Evolutionary conservation across 192 early-diverging fungal species (phyloP).

Genomic region (Linnemannia elongata): DNA sequence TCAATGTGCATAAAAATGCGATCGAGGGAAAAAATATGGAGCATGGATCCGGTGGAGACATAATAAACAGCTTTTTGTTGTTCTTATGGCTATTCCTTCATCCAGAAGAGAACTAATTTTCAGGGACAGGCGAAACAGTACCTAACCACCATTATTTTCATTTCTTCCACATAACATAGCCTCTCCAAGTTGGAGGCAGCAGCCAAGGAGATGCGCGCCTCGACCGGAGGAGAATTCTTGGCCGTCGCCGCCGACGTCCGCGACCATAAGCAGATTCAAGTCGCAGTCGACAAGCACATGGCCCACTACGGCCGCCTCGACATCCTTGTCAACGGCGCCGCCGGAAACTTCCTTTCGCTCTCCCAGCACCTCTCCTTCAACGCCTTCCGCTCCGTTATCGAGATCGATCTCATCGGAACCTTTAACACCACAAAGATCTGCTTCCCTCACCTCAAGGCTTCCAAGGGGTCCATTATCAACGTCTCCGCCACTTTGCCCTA

Average conservation of each 20-base stretch:
- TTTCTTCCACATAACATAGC: conserved; percentile 10
- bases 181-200: conserved; percentile 75
- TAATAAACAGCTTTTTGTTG: background rate
- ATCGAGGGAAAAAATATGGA: background rate
- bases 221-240: conserved; percentile 68
- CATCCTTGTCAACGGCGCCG: conserved; percentile 68
- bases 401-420: conserved; percentile 78
- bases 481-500: conserved; percentile 80
- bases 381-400: conserved; percentile 79
- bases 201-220: conserved; percentile 69
- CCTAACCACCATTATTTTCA: background rate
- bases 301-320: conserved; percentile 78
- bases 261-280: conserved; percentile 68
- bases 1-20: background rate
- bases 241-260: conserved; percentile 76
- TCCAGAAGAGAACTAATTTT: too few species aligned
- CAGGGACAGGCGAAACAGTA: background rate
- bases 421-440: conserved; percentile 83
- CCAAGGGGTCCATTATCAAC: conserved; percentile 76
- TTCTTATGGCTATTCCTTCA: background rate
- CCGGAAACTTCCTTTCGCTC: conserved; percentile 82
- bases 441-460: conserved; percentile 74
- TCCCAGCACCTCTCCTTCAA: conserved; percentile 75
- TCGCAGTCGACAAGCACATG: conserved; percentile 69
- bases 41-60: background rate